Evolutionary conservation across 2,329 filamentous ascomycete genomes (phyloP), one percentile per base, ranked within the genome.

Genomic region (Alternaria alternata): DNA sequence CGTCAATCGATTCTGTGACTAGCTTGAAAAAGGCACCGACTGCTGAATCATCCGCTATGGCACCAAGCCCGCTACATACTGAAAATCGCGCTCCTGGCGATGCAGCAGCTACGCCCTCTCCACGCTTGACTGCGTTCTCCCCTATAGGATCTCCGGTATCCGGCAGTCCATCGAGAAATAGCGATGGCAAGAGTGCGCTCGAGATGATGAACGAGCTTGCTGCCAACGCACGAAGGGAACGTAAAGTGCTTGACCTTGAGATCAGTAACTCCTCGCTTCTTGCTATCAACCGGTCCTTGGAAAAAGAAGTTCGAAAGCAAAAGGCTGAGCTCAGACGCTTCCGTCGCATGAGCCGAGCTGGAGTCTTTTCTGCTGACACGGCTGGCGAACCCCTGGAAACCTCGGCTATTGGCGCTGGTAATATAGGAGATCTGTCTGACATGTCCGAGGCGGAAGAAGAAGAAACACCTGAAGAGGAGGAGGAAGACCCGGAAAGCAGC

Each of bases 201-300:
- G 88, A 90, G 56, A 84, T 88, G 7, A 82, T 91, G 62, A 91
- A 88, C 63, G 93, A 96, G 61, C 84, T 93, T 7, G 93, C 95
- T 11, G 87, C 91, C n/a, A 95, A 93, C 75, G 95, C 95, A 14
- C 88, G 95, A 30, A 87, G 93, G 36, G 95, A 98, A 78, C 88
- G 95, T 62, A 99, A 98, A 81, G 94, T 99, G 1, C 87, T 98
- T 67, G 95, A 99, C 76, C 83, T 99, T 6, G 93, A 99, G 76
- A 99, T 99, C 65, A 97, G 91, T 56, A 99, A 99, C 73, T 95
- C 93, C 1, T 97, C 94, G 1, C 85, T 99, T 3, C 87, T 97
- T 57, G 95, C 95, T 41, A 98, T 99, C 80, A 99, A 99, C 75
- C 87, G 94, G 54, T 95, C 93, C 0, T 82, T 99, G 0, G 95